Evolutionary conservation across 208 protist genomes (phyloP).

Genomic region (Acanthamoeba royreba): DNA sequence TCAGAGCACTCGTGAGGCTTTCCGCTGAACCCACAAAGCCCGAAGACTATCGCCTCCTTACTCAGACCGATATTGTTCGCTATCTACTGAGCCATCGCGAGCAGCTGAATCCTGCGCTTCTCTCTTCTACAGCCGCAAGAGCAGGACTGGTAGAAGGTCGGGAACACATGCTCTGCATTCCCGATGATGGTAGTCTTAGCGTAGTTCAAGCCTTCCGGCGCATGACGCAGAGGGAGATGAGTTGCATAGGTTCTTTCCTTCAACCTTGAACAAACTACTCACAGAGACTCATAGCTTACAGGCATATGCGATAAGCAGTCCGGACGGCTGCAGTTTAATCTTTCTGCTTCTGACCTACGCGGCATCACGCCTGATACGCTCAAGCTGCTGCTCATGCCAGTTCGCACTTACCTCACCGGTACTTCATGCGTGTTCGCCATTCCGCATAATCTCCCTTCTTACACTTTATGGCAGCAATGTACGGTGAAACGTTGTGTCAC

Average conservation of each 20-base stretch:
- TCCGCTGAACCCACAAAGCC: not conserved
- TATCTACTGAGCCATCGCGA: not conserved
- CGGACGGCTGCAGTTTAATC: not conserved
- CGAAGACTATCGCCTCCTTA: not conserved
- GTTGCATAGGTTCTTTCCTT: not conserved
- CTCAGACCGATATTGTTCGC: not conserved
- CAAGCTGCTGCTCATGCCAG: not conserved
- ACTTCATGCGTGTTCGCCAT: too few species aligned
- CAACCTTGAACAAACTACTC: too few species aligned
- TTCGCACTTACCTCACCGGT: not conserved
- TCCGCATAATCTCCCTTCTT: not conserved
- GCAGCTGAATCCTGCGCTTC: not conserved
- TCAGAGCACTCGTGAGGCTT: not conserved
- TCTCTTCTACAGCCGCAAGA: not conserved
- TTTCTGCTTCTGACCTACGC: not conserved
- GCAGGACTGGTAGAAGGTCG: not conserved
- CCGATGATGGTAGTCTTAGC: not conserved
- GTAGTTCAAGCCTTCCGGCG: not conserved
- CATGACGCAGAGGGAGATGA: not conserved
- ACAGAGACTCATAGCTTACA: not conserved
- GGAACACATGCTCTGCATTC: not conserved
- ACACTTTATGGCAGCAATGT: not conserved
- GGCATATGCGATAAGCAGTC: not conserved
- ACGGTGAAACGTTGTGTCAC: not conserved
- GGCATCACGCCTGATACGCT: not conserved